Percentiles rank a stretch among this genome's conserved stretches.
These are phyloP conservation scores for Penicillium bovifimosum DNA, from an alignment of 495 filamentous ascomycete genomes.

Conservation along the genomic window DNA sequence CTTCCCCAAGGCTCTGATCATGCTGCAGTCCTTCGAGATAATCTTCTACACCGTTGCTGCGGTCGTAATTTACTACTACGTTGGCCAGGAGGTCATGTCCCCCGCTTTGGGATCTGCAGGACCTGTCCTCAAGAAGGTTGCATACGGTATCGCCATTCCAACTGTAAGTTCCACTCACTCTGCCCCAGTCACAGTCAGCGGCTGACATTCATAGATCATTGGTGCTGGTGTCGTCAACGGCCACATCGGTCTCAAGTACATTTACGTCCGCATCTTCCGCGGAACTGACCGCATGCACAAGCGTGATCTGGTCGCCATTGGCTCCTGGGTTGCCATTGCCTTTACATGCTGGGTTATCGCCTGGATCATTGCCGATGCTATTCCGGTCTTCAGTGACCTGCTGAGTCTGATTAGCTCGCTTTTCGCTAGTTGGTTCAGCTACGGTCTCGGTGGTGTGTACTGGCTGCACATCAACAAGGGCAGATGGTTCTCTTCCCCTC, in stretches of 20 bases:
- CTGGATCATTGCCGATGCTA: slow-evolving; percentile 67
- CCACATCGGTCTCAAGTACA: slow-evolving; percentile 54
- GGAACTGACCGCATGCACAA: slow-evolving; percentile 55
- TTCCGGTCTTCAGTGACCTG: slow-evolving; percentile 66
- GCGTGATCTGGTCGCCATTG: slow-evolving; percentile 37
- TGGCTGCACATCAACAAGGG: slow-evolving; percentile 42
- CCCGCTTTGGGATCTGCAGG: slow-evolving; percentile 68
- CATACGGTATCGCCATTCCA: slow-evolving; percentile 72
- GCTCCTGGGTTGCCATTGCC: slow-evolving; percentile 54
- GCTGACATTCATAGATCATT: slow-evolving; percentile 25
- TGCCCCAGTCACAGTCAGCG: not conserved
- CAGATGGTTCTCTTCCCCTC: slow-evolving; percentile 26
- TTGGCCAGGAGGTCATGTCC: slow-evolving; percentile 56
- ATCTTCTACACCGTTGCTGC: slow-evolving; percentile 51
- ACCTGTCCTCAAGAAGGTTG: slow-evolving; percentile 54
- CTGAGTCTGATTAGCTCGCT: slow-evolving; percentile 43
- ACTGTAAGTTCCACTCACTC: slow-evolving; percentile 33
- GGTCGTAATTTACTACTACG: slow-evolving; percentile 59
- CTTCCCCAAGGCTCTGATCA: slow-evolving; percentile 56
- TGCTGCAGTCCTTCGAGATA: slow-evolving; percentile 58
- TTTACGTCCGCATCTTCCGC: slow-evolving; percentile 57
- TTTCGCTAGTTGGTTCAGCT: slow-evolving; percentile 37
- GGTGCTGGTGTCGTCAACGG: slow-evolving; percentile 53
- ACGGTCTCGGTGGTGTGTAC: slow-evolving; percentile 40
- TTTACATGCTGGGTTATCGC: slow-evolving; percentile 54